Conservation (phyloP, 768 basidiomycete species). For the Boletellus ananiceps region DNA sequence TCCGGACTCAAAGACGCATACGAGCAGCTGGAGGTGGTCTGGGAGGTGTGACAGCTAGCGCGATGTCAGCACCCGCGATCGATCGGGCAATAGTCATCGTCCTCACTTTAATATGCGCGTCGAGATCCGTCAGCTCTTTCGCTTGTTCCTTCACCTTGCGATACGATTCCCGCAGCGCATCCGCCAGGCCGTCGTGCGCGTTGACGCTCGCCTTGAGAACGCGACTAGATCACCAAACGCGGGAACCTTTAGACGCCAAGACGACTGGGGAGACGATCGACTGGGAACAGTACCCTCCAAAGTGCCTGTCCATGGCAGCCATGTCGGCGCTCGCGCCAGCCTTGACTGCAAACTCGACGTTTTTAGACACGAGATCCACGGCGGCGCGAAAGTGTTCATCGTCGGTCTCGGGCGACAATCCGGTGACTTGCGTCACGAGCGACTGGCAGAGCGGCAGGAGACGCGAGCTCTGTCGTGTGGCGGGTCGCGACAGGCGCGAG, state of each 20-base stretch:
- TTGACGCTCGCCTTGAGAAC: slow-evolving; percentile 68
- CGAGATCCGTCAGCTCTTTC: slow-evolving; percentile 51
- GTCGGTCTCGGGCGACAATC: slow-evolving; percentile 40
- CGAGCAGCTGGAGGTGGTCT: slow-evolving; percentile 70
- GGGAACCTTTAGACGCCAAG: slow-evolving; percentile 9
- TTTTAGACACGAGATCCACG: slow-evolving; percentile 56
- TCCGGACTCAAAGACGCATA: slow-evolving; percentile 30
- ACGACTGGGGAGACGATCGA: slow-evolving; percentile 2
- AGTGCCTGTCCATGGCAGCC: slow-evolving; percentile 46
- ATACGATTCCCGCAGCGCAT: slow-evolving; percentile 55
- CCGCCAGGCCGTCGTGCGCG: slow-evolving; percentile 54
- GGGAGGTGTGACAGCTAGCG: slow-evolving; percentile 55
- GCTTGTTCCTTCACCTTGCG: slow-evolving; percentile 47
- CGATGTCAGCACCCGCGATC: slow-evolving; percentile 1
- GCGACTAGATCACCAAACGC: slow-evolving; percentile 36
- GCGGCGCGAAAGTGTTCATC: slow-evolving; percentile 43
- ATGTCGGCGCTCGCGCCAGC: slow-evolving; percentile 56
- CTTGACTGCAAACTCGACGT: slow-evolving; percentile 54
- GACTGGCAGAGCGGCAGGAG: slow-evolving; percentile 51
- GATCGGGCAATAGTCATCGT: background rate
- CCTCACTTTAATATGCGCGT: slow-evolving; percentile 59
- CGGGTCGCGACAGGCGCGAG: slow-evolving; percentile 48
- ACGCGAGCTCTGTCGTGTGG: slow-evolving; percentile 47
- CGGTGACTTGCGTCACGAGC: slow-evolving; percentile 52
- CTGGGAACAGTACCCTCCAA: slow-evolving; percentile 43